phyloP scores from a whole-genome alignment of 306 rosid species.

The Quercus parvula region DNA sequence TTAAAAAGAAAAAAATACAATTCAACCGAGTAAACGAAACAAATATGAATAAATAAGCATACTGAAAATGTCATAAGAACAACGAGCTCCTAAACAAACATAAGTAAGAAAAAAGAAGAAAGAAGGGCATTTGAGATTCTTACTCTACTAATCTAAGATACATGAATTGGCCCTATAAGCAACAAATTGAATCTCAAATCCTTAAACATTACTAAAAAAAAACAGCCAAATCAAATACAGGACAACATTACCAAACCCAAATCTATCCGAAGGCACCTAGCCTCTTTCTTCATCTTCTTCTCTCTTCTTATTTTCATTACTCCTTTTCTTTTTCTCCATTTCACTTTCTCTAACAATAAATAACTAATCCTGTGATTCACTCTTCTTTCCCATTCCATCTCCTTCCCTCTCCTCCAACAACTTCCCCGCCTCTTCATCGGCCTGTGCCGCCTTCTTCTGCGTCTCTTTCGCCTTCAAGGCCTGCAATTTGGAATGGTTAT shows the following conservation, averaged over 20 bases:
- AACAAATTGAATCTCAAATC: slow-evolving; percentile 50
- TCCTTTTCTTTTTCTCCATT: slow-evolving; percentile 8
- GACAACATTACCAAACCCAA: slow-evolving; percentile 43
- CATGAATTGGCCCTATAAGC: slow-evolving; percentile 21
- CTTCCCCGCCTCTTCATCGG: slow-evolving; percentile 70
- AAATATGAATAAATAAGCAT: slow-evolving; percentile 26
- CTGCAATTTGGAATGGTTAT: slow-evolving; percentile 78
- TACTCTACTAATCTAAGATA: slow-evolving; percentile 17
- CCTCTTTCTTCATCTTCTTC: slow-evolving; percentile 12
- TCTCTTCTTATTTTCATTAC: slow-evolving; percentile 31
- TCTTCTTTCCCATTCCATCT: slow-evolving; percentile 53
- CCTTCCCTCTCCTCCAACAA: slow-evolving; percentile 67
- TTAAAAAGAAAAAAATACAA: background rate
- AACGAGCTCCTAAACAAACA: background rate
- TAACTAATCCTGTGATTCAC: slow-evolving; percentile 43
- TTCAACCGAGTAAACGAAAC: slow-evolving; percentile 8
- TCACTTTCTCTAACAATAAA: background rate
- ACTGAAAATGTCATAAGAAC: background rate
- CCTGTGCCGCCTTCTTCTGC: slow-evolving; percentile 60
- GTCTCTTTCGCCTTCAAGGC: slow-evolving; percentile 78
- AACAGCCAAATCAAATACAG: slow-evolving; percentile 16
- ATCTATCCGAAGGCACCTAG: slow-evolving; percentile 12
- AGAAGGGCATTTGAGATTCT: slow-evolving; percentile 34
- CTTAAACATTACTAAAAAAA: slow-evolving; percentile 22
- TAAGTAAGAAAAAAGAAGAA: background rate